A percentile compares a stretch with the other conserved stretches of the same genome.
These are phyloP conservation scores for Mycosphaerella sp. DNA, from an alignment of 2,329 filamentous ascomycete genomes.

Conservation along the genomic window DNA sequence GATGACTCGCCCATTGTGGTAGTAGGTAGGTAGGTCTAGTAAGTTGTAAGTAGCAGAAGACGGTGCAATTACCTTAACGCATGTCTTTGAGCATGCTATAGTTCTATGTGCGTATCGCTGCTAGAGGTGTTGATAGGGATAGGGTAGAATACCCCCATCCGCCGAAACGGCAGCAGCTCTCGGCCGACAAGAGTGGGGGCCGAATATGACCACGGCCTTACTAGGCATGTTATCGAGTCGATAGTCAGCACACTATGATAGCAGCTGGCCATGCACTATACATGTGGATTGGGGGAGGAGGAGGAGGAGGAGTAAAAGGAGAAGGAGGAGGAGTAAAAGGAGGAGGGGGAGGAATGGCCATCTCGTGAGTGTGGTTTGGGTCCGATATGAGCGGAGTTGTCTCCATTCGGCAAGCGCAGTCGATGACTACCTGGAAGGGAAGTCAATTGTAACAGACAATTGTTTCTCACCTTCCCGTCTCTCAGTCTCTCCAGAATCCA, in stretches of 20 bases:
- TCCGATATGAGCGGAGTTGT: neutral
- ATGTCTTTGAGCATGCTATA: too few species aligned
- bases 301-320: too few species aligned
- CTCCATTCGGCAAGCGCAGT: constrained; percentile 1
- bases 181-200: neutral
- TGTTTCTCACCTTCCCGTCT: too few species aligned
- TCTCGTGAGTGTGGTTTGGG: too few species aligned
- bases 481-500: too few species aligned
- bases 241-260: too few species aligned
- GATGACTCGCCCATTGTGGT: neutral
- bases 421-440: neutral
- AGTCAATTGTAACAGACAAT: neutral
- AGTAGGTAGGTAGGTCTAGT: neutral
- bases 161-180: neutral
- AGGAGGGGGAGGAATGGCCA: neutral
- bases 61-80: too few species aligned
- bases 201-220: too few species aligned
- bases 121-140: neutral
- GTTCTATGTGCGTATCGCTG: neutral
- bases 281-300: too few species aligned
- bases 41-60: neutral
- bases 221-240: neutral
- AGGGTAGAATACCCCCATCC: too few species aligned
- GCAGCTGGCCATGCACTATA: too few species aligned
- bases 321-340: too few species aligned